Conservation (phyloP, 495 filamentous ascomycete species). For the Alectoria sarmentosa region DNA sequence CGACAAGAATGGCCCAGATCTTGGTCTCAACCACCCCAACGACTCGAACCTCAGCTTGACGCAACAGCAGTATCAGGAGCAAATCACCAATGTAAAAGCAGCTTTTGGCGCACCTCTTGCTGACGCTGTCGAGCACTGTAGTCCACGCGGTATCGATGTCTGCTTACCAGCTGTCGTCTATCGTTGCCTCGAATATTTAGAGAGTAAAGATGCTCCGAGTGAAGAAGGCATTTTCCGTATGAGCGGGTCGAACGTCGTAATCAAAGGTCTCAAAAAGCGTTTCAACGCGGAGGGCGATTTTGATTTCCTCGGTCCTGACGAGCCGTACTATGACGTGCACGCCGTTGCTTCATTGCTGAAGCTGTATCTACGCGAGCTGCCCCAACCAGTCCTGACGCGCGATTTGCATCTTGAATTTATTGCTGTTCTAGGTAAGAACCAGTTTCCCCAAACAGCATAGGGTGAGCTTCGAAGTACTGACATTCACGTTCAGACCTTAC, state of each 20-base stretch:
- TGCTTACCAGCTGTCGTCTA: conserved; percentile 93
- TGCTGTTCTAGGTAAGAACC: conserved; percentile 63
- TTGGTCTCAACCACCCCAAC: conserved; percentile 38
- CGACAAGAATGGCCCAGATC: conserved; percentile 55
- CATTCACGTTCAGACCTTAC: conserved; percentile 47
- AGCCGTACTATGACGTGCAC: conserved; percentile 90
- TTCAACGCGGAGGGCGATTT: conserved; percentile 95
- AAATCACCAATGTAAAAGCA: conserved; percentile 54
- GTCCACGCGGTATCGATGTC: conserved; percentile 60
- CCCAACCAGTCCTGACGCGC: conserved; percentile 80
- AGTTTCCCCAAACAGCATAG: neutral
- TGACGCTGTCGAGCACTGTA: conserved; percentile 77
- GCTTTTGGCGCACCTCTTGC: conserved; percentile 82
- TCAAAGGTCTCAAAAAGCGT: conserved; percentile 81
- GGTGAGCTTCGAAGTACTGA: conserved; percentile 1
- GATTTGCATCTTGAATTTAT: conserved; percentile 89
- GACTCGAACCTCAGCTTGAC: conserved; percentile 34
- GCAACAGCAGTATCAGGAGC: conserved; percentile 42
- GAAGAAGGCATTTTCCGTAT: conserved; percentile 97
- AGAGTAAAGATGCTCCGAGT: conserved; percentile 67
- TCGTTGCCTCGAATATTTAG: conserved; percentile 90
- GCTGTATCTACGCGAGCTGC: conserved; percentile 86
- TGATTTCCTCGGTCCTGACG: conserved; percentile 67
- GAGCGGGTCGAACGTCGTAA: conserved; percentile 88
- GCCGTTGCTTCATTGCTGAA: conserved; percentile 93